Conservation (phyloP, 305 asterid genomes). For the Rubia tinctorum region DNA sequence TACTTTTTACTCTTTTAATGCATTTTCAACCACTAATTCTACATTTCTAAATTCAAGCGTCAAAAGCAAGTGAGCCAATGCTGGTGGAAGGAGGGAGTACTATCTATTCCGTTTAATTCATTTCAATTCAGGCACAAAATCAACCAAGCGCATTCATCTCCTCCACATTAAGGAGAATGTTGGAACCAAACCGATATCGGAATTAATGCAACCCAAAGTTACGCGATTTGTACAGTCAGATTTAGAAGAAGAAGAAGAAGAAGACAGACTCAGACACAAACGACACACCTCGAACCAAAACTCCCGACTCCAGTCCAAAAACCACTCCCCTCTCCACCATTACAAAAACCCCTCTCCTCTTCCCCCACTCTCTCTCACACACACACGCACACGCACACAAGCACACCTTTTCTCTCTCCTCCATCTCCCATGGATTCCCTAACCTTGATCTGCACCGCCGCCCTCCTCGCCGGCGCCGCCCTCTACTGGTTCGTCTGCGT, state of each 20-base stretch:
- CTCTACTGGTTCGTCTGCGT: conserved; percentile 84
- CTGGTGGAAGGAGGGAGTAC: too few relatives aligned
- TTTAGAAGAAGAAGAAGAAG: background rate
- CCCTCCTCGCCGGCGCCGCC: conserved; percentile 63
- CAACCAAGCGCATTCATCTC: background rate
- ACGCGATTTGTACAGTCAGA: background rate
- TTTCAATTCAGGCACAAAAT: too few relatives aligned
- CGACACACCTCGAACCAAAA: background rate
- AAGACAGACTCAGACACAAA: background rate
- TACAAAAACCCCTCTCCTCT: conserved; percentile 13
- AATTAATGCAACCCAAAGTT: too few relatives aligned
- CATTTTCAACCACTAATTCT: too few relatives aligned
- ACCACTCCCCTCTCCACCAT: background rate
- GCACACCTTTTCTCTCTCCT: background rate
- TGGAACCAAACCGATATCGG: too few relatives aligned
- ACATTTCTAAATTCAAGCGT: too few relatives aligned
- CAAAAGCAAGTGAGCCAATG: too few relatives aligned
- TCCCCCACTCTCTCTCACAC: background rate
- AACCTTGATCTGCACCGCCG: conserved; percentile 63
- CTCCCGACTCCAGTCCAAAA: too few relatives aligned
- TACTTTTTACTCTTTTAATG: too few relatives aligned
- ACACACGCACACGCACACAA: background rate
- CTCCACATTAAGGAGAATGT: background rate
- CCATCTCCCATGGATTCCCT: conserved; percentile 51
- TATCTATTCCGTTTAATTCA: too few relatives aligned